Conservation (phyloP, 2,329 filamentous ascomycete genomes). For the Colletotrichum plurivorum region DNA sequence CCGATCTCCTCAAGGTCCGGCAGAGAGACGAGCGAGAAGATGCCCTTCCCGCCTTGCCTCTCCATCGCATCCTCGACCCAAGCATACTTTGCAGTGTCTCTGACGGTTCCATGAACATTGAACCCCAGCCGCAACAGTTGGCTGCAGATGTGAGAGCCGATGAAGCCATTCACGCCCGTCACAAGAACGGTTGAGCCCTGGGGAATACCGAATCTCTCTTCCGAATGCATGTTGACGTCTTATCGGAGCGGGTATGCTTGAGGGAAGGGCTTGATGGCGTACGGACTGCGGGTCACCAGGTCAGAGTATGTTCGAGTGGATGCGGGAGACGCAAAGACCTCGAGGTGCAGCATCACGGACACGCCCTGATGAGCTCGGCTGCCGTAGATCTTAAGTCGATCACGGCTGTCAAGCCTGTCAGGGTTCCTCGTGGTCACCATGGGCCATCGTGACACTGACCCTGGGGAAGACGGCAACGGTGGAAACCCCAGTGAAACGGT, state of each 20-base stretch:
- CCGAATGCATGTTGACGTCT: slow-evolving; percentile 26
- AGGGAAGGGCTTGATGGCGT: background rate
- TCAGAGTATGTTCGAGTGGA: background rate
- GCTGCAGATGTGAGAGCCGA: slow-evolving; percentile 56
- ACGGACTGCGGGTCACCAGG: background rate
- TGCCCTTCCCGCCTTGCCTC: slow-evolving; percentile 48
- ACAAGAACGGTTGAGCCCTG: slow-evolving; percentile 49
- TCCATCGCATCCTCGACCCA: slow-evolving; percentile 48
- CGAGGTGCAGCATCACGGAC: slow-evolving; percentile 7
- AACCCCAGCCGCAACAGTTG: slow-evolving; percentile 53
- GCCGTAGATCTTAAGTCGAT: slow-evolving; percentile 31
- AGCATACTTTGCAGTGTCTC: slow-evolving; percentile 46
- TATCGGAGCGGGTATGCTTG: background rate
- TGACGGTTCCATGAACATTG: slow-evolving; percentile 56
- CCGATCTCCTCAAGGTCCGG: slow-evolving; percentile 49
- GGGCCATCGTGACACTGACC: background rate
- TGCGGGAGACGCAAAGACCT: slow-evolving; percentile 10
- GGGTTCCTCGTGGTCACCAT: background rate
- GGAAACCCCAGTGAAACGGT: slow-evolving; percentile 22
- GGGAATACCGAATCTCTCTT: slow-evolving; percentile 26
- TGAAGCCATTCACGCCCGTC: slow-evolving; percentile 60
- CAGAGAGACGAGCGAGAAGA: slow-evolving; percentile 50
- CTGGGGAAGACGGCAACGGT: slow-evolving; percentile 11
- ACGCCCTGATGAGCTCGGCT: background rate
- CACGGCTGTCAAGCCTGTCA: slow-evolving; percentile 17